Evolutionary conservation across 139 green algal species (phyloP).

Genomic region (Chlorella sp.): DNA sequence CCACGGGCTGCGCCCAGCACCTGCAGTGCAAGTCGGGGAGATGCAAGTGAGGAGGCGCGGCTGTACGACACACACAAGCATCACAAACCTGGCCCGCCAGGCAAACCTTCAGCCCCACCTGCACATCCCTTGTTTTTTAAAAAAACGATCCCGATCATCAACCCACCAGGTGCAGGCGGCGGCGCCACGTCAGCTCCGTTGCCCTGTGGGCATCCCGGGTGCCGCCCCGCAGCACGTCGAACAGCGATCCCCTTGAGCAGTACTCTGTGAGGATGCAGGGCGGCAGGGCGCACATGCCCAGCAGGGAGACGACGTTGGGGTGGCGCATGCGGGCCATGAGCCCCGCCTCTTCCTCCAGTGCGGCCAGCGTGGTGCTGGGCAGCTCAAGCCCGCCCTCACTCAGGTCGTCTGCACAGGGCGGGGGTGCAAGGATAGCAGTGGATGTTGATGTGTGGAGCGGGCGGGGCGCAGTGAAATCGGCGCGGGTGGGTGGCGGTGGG

Average conservation of each 20-base stretch:
- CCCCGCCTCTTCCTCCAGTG: background rate
- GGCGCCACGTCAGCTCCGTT: background rate
- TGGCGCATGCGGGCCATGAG: constrained; percentile 23
- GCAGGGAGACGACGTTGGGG: constrained; percentile 7
- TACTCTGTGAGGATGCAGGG: constrained; percentile 34
- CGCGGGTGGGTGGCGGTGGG: too few relatives aligned
- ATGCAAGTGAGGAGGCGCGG: background rate
- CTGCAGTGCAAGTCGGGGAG: background rate
- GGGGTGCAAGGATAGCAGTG: too few relatives aligned
- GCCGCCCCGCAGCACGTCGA: background rate
- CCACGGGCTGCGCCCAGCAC: background rate
- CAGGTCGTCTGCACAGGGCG: background rate
- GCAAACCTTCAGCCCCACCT: too few relatives aligned
- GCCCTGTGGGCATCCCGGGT: background rate
- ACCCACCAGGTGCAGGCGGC: background rate
- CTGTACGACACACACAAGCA: too few relatives aligned
- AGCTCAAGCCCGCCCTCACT: constrained; percentile 1
- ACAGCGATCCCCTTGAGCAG: constrained; percentile 5
- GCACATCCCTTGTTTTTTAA: background rate
- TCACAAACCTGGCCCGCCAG: too few relatives aligned
- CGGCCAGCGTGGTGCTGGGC: background rate
- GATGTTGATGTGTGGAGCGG: too few relatives aligned
- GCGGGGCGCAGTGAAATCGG: too few relatives aligned
- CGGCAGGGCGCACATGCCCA: constrained; percentile 5
- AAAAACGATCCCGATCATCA: background rate